Evolutionary conservation across 2,329 filamentous ascomycete species (phyloP), one percentile per base, ranked within the genome.

Genomic region (Juglanconis sp.): DNA sequence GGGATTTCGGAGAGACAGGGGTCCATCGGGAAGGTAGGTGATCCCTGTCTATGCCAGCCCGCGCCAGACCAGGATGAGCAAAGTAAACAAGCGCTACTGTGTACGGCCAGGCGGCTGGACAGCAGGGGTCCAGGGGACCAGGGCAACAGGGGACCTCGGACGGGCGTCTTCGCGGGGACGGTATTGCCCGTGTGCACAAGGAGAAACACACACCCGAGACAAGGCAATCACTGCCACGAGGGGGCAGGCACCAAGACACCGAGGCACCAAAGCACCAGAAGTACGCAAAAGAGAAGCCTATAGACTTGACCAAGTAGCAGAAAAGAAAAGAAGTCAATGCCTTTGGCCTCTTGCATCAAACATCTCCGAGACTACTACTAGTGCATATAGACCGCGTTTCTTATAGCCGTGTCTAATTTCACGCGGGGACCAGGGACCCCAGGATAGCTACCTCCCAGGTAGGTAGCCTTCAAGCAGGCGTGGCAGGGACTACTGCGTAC

Each of bases 301-400:
- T 2, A 17, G 17, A 17, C 17, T 17, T 17, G 17, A 17, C 17
- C 17, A 17, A 17, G 17, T 17, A 17, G 17, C 17, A 17, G 17
- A 17, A 17, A 17, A 17, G 17, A 17, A 17, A 17, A 17, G 17
- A 17, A 17, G 17, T 17, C 17, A 17, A 17, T 17, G 17, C 17
- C 17, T 17, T 7, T 4, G 38, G 11, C 38, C 38, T 42, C 38
- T 4, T 7, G 2, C 38, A 42, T 13, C 11, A 42, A 17, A 44
- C 48, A 48, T 56, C 48, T 47, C 53, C 55, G 55, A 44, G 55
- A 17, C 55, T 51, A 57, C 10, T 15, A 42, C 38, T 42, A 57
- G 48, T 40, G 51, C 42, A 17, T 44, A 57, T 57, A 57, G 47
- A 47, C 35, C 36, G 46, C 30, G 35, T 51, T n/a, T 52, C 48